These are phyloP conservation scores for Kluyveromyces marxianus DNA, from an alignment of 1,139 yeast species.

Conservation along the genomic window DNA sequence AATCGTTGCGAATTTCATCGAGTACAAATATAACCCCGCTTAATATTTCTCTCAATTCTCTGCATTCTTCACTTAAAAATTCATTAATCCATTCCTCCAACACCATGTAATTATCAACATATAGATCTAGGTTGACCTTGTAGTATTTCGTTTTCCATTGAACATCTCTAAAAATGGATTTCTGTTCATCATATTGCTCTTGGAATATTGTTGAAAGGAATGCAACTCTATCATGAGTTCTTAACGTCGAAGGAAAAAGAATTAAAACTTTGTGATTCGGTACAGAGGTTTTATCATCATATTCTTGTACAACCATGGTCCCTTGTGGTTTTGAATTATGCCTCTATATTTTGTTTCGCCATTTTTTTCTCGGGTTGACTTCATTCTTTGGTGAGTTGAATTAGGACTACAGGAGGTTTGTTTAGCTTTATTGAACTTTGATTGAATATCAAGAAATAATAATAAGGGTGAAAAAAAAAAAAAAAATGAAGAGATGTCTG, in stretches of 20 bases:
- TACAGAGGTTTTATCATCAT: background rate
- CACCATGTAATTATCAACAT: constrained; percentile 25
- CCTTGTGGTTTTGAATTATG: too few species aligned
- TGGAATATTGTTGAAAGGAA: constrained; percentile 2
- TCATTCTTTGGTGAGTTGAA: too few species aligned
- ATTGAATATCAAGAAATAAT: too few species aligned
- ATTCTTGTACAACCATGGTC: too few species aligned
- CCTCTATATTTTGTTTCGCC: too few species aligned
- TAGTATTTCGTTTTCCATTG: constrained; percentile 30
- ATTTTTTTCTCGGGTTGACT: too few species aligned
- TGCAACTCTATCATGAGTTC: background rate
- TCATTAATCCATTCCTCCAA: constrained; percentile 25
- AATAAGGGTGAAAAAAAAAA: too few species aligned
- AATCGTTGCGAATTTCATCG: background rate
- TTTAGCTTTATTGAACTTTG: too few species aligned
- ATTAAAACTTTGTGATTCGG: constrained; percentile 2
- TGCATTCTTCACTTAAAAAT: constrained; percentile 18
- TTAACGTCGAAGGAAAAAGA: background rate
- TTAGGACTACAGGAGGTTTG: too few species aligned
- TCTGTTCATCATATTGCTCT: constrained; percentile 3
- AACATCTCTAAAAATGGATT: constrained; percentile 16
- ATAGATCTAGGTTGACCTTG: constrained; percentile 21
- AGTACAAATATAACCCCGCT: constrained; percentile 24
- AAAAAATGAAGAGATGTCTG: too few species aligned
- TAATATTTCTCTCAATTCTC: constrained; percentile 23